Evolutionary conservation across 371 early-diverging fungal species (phyloP).

Genomic region (Rhizopus arrhizus): DNA sequence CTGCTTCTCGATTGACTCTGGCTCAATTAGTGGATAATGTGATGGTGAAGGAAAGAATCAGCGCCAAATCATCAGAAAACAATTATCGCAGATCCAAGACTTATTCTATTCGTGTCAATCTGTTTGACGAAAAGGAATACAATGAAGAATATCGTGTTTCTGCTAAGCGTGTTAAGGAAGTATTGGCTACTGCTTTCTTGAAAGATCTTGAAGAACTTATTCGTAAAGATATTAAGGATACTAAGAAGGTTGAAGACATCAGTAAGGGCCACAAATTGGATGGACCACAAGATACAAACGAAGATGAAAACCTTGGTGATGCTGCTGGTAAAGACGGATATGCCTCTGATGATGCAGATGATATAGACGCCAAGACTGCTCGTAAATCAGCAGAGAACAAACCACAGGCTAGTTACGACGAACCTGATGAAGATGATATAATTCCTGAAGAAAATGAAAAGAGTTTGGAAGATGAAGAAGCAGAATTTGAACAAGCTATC

Average conservation of each 20-base stretch:
- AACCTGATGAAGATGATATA: slow-evolving; percentile 66
- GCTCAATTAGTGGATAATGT: slow-evolving; percentile 85
- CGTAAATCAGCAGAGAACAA: slow-evolving; percentile 59
- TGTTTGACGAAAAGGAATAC: slow-evolving; percentile 83
- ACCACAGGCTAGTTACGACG: slow-evolving; percentile 77
- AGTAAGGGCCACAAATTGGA: slow-evolving; percentile 42
- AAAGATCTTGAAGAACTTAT: slow-evolving; percentile 70
- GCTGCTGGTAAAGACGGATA: slow-evolving; percentile 33
- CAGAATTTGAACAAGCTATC: slow-evolving; percentile 55
- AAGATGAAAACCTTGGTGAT: slow-evolving; percentile 59
- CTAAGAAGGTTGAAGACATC: slow-evolving; percentile 50
- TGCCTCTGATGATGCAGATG: slow-evolving; percentile 59
- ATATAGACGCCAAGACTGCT: slow-evolving; percentile 61
- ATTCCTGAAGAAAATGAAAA: slow-evolving; percentile 32
- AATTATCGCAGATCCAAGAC: slow-evolving; percentile 64
- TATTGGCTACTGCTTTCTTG: slow-evolving; percentile 76
- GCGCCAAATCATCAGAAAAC: slow-evolving; percentile 51
- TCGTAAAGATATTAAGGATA: slow-evolving; percentile 61
- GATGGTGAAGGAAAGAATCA: slow-evolving; percentile 66
- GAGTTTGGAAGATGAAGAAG: slow-evolving; percentile 56
- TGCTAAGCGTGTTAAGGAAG: slow-evolving; percentile 66
- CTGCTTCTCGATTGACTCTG: slow-evolving; percentile 70
- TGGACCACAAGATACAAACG: slow-evolving; percentile 24
- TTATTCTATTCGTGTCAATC: slow-evolving; percentile 78
- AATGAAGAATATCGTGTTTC: slow-evolving; percentile 77